Conservation (phyloP, 257 asterid species). For the Ocimum tenuiflorum region DNA sequence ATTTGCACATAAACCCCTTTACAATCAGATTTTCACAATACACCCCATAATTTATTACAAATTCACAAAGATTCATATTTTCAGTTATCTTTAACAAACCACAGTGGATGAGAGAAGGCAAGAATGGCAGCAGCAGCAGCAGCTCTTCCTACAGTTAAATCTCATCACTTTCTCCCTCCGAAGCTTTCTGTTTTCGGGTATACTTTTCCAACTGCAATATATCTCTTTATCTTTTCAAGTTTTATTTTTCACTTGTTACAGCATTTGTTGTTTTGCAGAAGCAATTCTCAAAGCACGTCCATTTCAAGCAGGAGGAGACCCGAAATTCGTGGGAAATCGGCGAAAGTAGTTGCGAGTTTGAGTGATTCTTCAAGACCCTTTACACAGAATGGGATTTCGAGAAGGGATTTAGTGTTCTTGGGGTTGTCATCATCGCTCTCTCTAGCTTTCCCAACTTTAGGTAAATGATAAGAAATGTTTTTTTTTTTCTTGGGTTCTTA, state of each 20-base stretch:
- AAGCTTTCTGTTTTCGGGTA: conserved; percentile 25
- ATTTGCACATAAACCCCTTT: conserved; percentile 18
- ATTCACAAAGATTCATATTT: conserved; percentile 9
- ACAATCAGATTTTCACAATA: neutral
- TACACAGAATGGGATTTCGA: conserved; percentile 31
- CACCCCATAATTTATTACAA: conserved; percentile 5
- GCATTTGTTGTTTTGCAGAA: conserved; percentile 23
- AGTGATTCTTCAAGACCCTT: conserved; percentile 31
- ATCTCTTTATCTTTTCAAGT: neutral
- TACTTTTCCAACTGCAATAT: neutral
- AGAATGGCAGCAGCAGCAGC: conserved; percentile 45
- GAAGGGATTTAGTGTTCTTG: conserved; percentile 50
- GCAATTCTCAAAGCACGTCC: conserved; percentile 15
- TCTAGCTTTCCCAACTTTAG: conserved; percentile 41
- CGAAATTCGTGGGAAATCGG: conserved; percentile 13
- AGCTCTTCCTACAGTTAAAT: conserved; percentile 37
- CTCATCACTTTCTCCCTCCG: conserved; percentile 27
- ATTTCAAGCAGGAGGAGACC: conserved; percentile 20
- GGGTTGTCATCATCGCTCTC: conserved; percentile 54
- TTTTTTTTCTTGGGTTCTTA: neutral
- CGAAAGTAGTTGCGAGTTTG: conserved; percentile 23
- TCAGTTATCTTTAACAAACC: conserved; percentile 25
- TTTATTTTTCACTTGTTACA: neutral
- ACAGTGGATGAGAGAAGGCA: conserved; percentile 34
- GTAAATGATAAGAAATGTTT: conserved; percentile 21